Base-by-base conservation (phyloP, 2,329 filamentous ascomycete species). In the Fusarium lyarnte region DNA sequence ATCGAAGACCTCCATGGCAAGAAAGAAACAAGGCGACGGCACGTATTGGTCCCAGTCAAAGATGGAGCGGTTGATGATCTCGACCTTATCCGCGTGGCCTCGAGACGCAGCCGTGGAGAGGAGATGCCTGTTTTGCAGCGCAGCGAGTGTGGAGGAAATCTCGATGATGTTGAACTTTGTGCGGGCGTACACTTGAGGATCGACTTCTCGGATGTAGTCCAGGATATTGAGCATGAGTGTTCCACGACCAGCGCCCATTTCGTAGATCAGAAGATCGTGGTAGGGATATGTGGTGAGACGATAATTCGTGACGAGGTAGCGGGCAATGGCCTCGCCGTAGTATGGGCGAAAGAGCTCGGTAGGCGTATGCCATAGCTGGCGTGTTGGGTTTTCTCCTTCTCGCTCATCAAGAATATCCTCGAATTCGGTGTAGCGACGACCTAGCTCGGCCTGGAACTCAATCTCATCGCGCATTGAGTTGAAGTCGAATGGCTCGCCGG, bases 171-270 rank as follows among this genome's bases (percentile, higher is more conserved):
- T 94, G 87, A 92, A 99, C 78, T 94, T 93, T 9, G 96, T 99
- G 65, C 96, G 91, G 77, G 93, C 92, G 83, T 99, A 99, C 36
- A 99, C 95, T 73, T 95, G 93, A 1, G 95, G 94, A 77, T 98
- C 93, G 47, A 91, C 88, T 73, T 93, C 92, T 70, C 95, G 93
- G 81, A 99, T 97, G 82, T 97, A 97, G 85, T 99, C 95, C 69
- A 99, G 88, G 64, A 99, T 95, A 82, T 99, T 99, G 79, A 96
- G 88, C 96, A 99, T 99, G 79, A 99, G 89, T 1, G 97, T 99
- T 70, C 96, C 96, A 78, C 97, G 95, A 77, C 96, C 96, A 42
- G 96, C 96, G 58, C 96, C 96, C 93, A 99, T 97, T 82, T 99
- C 96, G 87, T 98, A 99, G 81, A 99, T 97, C 77, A 97, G 93